Conservation (phyloP, 1,284 basidiomycete genomes). For the Pyrrhoderma lamaoense region DNA sequence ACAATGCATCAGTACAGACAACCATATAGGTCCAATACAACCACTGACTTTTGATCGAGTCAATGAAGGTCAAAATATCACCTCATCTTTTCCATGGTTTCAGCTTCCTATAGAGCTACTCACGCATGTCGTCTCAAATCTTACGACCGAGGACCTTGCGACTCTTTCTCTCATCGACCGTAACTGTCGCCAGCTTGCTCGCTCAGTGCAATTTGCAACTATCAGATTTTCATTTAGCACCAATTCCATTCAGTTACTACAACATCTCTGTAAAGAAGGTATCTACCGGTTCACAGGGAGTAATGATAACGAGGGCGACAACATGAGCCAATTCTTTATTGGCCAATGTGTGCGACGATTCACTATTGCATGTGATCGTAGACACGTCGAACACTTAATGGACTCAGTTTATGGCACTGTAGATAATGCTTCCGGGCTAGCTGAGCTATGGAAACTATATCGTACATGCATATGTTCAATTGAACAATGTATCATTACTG, state of each 20-base stretch:
- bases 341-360: conserved; percentile 1
- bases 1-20: neutral
- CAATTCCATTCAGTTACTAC: neutral
- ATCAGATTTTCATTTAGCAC: neutral
- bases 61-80: neutral
- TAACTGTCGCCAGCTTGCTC: conserved; percentile 2
- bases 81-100: neutral
- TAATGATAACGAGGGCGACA: neutral
- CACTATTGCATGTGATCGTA: neutral
- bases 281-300: neutral
- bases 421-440: too few relatives aligned
- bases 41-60: conserved; percentile 6
- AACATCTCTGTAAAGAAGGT: neutral
- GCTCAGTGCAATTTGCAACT: conserved; percentile 1
- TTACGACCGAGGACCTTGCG: conserved; percentile 1
- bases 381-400: neutral
- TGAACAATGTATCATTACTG: neutral
- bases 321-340: neutral
- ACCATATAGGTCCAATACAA: neutral
- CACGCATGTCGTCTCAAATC: neutral
- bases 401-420: neutral
- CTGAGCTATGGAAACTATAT: neutral
- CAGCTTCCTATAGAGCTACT: conserved; percentile 3
- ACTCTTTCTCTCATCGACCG: neutral
- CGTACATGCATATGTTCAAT: neutral